Percentiles rank a stretch among this genome's conserved stretches.
Conservation (phyloP, 352 stramenopile species). For the Thalassiosira gravida region DNA sequence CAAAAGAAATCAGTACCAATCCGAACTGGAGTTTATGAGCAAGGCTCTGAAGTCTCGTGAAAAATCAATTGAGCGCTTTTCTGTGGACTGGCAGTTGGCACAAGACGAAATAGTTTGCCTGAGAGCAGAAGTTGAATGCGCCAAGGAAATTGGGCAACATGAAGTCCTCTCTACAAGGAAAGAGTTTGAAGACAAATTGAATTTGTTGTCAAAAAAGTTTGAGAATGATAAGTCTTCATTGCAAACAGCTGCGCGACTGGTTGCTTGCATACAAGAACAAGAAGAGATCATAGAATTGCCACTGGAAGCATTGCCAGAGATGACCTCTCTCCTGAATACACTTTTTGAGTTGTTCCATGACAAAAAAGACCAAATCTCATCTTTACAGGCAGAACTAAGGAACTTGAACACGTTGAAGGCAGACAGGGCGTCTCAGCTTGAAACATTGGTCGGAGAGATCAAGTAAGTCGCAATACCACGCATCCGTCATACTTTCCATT, state of each 20-base stretch:
- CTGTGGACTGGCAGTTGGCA: slow-evolving; percentile 22
- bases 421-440: slow-evolving; percentile 19
- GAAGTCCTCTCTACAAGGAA: slow-evolving; percentile 28
- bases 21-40: too few relatives aligned
- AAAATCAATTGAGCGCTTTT: slow-evolving; percentile 16
- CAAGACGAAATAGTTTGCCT: slow-evolving; percentile 41
- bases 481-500: neutral
- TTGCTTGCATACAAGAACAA: slow-evolving; percentile 14
- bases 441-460: slow-evolving; percentile 18
- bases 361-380: slow-evolving; percentile 25
- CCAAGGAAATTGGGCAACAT: slow-evolving; percentile 26
- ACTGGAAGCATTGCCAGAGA: slow-evolving; percentile 31
- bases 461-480: slow-evolving; percentile 23
- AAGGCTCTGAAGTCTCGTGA: too few relatives aligned
- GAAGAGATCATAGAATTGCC: slow-evolving; percentile 15
- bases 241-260: slow-evolving; percentile 15
- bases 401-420: slow-evolving; percentile 3
- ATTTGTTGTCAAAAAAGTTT: slow-evolving; percentile 12
- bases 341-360: slow-evolving; percentile 29
- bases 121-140: slow-evolving; percentile 38
- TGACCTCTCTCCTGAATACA: slow-evolving; percentile 40
- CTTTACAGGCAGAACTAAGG: slow-evolving; percentile 13
- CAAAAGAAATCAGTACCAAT: too few relatives aligned
- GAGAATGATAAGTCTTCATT: slow-evolving; percentile 3
- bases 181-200: slow-evolving; percentile 26